Conservation (phyloP, 805 yeast species). For the Scheffersomyces amazonensis region DNA sequence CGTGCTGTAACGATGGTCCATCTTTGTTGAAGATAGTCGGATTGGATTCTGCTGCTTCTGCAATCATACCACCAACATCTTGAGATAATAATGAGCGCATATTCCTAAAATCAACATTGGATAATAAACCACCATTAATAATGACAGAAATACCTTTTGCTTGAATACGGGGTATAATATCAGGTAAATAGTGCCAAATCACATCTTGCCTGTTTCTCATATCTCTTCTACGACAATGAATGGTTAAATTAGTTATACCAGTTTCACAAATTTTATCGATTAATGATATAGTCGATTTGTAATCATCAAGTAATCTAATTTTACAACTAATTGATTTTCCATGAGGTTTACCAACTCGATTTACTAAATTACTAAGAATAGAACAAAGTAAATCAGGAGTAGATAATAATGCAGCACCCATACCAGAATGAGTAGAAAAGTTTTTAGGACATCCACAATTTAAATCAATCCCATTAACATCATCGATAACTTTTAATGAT, state of each 20-base stretch:
- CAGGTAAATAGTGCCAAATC: conserved; percentile 62
- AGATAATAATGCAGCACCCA: conserved; percentile 90
- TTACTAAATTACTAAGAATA: conserved; percentile 67
- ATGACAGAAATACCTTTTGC: conserved; percentile 66
- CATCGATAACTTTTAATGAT: conserved; percentile 73
- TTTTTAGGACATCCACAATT: conserved; percentile 98
- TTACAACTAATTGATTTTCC: conserved; percentile 86
- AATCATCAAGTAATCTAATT: conserved; percentile 71
- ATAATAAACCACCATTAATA: conserved; percentile 74
- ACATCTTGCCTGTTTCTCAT: conserved; percentile 91
- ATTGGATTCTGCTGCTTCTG: conserved; percentile 83
- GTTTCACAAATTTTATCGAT: conserved; percentile 56
- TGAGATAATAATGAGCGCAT: conserved; percentile 55
- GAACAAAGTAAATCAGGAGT: conserved; percentile 78
- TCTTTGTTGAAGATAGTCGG: conserved; percentile 65
- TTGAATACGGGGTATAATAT: conserved; percentile 60
- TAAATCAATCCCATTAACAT: conserved; percentile 90
- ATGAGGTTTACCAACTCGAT: conserved; percentile 74
- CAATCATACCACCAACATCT: conserved; percentile 86
- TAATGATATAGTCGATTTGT: conserved; percentile 51
- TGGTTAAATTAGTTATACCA: conserved; percentile 81
- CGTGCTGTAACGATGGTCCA: conserved; percentile 50
- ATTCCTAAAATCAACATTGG: conserved; percentile 49
- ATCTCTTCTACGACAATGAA: conserved; percentile 85
- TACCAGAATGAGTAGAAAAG: conserved; percentile 89